A percentile compares a stretch with the other conserved stretches of the same genome.
These are phyloP conservation scores for Dipteronia dyeriana DNA, from an alignment of 345 rosid species.

Conservation along the genomic window DNA sequence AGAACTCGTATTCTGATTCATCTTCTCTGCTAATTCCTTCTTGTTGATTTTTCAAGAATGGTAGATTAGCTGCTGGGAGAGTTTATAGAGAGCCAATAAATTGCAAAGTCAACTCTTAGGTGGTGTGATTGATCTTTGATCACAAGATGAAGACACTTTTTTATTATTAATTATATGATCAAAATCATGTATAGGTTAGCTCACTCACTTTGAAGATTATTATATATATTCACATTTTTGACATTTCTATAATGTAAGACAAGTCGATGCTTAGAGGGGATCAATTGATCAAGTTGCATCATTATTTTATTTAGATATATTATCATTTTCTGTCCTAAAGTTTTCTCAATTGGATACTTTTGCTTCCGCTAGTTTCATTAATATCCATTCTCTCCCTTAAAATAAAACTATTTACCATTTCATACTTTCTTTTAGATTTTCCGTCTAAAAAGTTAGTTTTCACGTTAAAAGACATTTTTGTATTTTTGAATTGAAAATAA, in stretches of 20 bases:
- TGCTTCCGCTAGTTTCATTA: too few relatives aligned
- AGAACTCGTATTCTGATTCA: slow-evolving; percentile 54
- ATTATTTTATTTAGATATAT: too few relatives aligned
- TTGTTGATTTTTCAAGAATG: too few relatives aligned
- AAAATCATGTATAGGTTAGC: background rate
- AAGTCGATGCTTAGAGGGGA: background rate
- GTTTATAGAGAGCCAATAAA: background rate
- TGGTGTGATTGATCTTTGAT: background rate
- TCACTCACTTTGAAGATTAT: background rate
- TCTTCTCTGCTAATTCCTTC: slow-evolving; percentile 9
- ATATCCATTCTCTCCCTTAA: too few relatives aligned
- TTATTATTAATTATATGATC: background rate
- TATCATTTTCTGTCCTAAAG: too few relatives aligned
- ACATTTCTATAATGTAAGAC: background rate
- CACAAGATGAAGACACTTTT: background rate
- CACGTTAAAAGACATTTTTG: too few relatives aligned
- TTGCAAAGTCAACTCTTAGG: background rate
- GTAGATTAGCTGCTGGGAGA: too few relatives aligned
- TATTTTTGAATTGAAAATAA: too few relatives aligned
- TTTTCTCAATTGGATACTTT: too few relatives aligned
- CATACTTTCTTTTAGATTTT: too few relatives aligned
- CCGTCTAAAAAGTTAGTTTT: too few relatives aligned
- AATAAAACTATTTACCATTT: too few relatives aligned
- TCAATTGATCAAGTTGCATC: background rate
- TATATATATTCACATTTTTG: background rate